phyloP scores from a whole-genome alignment of 2,329 filamentous ascomycete genomes.

The Aspergillus felis region DNA sequence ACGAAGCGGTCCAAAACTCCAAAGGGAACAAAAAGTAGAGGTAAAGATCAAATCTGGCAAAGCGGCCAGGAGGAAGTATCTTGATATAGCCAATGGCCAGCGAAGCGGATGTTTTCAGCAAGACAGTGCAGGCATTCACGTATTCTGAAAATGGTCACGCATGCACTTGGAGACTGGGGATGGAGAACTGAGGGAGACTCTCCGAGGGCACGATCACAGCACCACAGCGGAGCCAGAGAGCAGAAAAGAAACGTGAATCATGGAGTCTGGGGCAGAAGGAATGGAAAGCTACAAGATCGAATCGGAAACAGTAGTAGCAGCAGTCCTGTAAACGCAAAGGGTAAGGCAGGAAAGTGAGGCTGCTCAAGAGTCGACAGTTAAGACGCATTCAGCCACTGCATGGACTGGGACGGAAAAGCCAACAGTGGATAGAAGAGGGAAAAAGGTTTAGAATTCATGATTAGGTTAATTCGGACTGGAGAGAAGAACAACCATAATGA shows the following conservation, averaged over 20 bases:
- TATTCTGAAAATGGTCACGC: neutral
- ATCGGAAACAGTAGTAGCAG: neutral
- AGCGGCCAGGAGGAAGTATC: neutral
- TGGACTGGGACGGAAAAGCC: neutral
- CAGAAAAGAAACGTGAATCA: neutral
- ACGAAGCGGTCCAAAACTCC: slow-evolving; percentile 4
- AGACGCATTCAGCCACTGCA: neutral
- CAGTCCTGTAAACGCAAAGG: neutral
- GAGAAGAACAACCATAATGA: neutral
- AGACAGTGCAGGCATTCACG: neutral
- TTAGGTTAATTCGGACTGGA: neutral
- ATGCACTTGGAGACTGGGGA: neutral
- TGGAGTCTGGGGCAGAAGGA: neutral
- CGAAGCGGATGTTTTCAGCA: slow-evolving; percentile 4
- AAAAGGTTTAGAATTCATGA: neutral
- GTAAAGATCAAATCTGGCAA: neutral
- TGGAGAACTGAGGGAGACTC: neutral
- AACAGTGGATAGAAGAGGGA: neutral
- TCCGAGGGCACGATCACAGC: neutral
- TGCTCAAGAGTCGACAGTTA: neutral
- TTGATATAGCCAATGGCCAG: slow-evolving; percentile 14
- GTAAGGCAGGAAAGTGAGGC: slow-evolving; percentile 13
- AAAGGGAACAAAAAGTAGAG: slow-evolving; percentile 5
- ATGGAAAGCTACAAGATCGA: neutral
- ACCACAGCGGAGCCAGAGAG: neutral